phyloP scores from a whole-genome alignment of 2,329 filamentous ascomycete species.

The Pezicula radicicola region DNA sequence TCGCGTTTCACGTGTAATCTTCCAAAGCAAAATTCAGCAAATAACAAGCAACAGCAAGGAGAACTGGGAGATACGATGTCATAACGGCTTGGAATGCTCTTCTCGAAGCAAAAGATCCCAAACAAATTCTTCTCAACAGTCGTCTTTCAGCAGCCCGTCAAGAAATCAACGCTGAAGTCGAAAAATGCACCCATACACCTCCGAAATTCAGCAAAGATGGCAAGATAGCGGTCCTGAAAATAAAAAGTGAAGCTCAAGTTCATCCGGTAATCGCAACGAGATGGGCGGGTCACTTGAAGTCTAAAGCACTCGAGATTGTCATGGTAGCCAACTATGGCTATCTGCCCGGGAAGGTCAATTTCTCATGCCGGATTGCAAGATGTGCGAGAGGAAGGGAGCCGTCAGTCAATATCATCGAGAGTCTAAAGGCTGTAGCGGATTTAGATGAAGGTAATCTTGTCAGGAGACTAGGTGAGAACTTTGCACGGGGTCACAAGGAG shows the following conservation, averaged over 20 bases:
- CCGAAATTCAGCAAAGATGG: slow-evolving; percentile 63
- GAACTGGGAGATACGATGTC: slow-evolving; percentile 60
- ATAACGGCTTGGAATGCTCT: slow-evolving; percentile 58
- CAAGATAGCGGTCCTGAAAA: slow-evolving; percentile 60
- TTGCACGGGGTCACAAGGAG: slow-evolving; percentile 65
- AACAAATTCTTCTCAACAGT: slow-evolving; percentile 45
- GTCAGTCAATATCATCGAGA: slow-evolving; percentile 61
- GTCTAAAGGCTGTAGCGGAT: slow-evolving; percentile 48
- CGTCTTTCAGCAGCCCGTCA: slow-evolving; percentile 50
- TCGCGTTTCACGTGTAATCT: background rate
- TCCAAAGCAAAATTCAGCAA: background rate
- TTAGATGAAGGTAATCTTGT: slow-evolving; percentile 33
- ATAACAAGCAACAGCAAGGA: slow-evolving; percentile 35
- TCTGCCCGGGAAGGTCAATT: slow-evolving; percentile 59
- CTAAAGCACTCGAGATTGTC: slow-evolving; percentile 57
- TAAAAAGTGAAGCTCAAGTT: slow-evolving; percentile 57
- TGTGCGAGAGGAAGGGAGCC: slow-evolving; percentile 50
- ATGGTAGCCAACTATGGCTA: slow-evolving; percentile 68
- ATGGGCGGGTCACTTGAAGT: slow-evolving; percentile 60
- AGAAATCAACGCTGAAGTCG: slow-evolving; percentile 60
- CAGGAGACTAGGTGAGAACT: slow-evolving; percentile 56
- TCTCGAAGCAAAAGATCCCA: slow-evolving; percentile 44
- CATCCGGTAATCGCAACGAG: slow-evolving; percentile 66
- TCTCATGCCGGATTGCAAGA: slow-evolving; percentile 60
- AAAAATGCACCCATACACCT: slow-evolving; percentile 56